Evolutionary conservation across 2,329 filamentous ascomycete species (phyloP).

Genomic region (Bipolaris victoriae): DNA sequence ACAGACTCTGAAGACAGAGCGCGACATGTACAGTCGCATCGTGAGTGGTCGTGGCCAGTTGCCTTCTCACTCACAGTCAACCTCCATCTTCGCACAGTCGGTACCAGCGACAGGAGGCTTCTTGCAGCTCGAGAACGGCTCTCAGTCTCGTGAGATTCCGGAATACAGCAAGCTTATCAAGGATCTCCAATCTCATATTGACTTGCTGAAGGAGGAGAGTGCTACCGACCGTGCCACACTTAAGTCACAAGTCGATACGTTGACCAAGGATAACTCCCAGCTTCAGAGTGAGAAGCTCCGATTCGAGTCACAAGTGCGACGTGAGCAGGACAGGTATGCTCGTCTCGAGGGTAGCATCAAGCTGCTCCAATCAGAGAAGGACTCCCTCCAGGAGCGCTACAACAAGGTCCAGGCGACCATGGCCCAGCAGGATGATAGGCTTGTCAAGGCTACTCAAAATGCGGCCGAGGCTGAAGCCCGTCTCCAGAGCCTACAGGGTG

Average conservation of each 20-base stretch:
- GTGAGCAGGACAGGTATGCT: conserved; percentile 83
- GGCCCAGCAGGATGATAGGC: conserved; percentile 87
- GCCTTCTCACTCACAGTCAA: conserved; percentile 49
- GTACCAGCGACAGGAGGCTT: conserved; percentile 18
- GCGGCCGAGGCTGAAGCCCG: conserved; percentile 83
- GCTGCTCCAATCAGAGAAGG: conserved; percentile 83
- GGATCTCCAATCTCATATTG: conserved; percentile 88
- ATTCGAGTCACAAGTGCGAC: conserved; percentile 77
- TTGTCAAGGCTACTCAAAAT: conserved; percentile 91
- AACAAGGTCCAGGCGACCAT: conserved; percentile 79
- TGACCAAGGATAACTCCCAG: conserved; percentile 81
- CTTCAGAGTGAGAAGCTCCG: conserved; percentile 84
- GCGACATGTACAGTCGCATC: conserved; percentile 97
- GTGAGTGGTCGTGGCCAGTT: conserved; percentile 75
- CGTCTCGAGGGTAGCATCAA: conserved; percentile 89
- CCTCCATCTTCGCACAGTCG: conserved; percentile 29
- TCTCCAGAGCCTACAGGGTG: conserved; percentile 85
- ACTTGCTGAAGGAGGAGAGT: conserved; percentile 86
- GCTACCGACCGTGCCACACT: conserved; percentile 79
- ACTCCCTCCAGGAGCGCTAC: conserved; percentile 82
- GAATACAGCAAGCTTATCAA: conserved; percentile 80
- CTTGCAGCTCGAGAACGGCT: conserved; percentile 46
- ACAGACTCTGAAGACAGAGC: conserved; percentile 92
- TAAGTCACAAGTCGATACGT: conserved; percentile 80
- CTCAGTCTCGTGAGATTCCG: conserved; percentile 63